Base-by-base conservation (phyloP, 306 rosid species). In the Cucurbita moschata region DNA sequence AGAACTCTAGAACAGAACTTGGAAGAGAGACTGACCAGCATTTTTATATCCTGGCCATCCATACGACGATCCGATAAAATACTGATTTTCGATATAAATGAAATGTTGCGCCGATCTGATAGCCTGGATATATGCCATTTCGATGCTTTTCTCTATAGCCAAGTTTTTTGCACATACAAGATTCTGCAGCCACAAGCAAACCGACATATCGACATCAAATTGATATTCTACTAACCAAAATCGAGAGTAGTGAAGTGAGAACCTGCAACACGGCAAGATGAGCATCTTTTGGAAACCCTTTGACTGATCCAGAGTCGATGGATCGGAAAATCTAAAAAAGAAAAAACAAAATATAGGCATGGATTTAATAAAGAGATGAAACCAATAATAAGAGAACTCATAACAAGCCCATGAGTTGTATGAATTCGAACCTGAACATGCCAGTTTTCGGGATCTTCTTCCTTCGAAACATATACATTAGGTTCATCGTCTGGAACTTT, bases 101-200 rank as follows among this genome's bases (percentile, higher is more conserved):
- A 86, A 91, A 78, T 88, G 96, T 72, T 91, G 99, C 76, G 99
- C 96, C 4, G 99, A 91, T 91, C 96, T 86, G 83, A 94, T 94
- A 4, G 99, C 97, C 80, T 91, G 92, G 76, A 94, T 89, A 82
- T 94, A 91, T 65, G 83, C 97, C 71, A 79, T 85, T 85, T 94
- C 97, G 76, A 94, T 94, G 87, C 99, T 94, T 83, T 86, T 91
- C 76, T 94, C 97, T 79, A 89, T 81, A 56, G 85, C 80, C 84
- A 87, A 77, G 79, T 75, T 57, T 82, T 94, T 94, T 14, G 96
- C 82, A 80, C 88, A 85, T n/a, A 81, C 80, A 78, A 94, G 96
- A 78, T 89, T 83, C 99, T 94, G 97, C 88, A 82, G 68, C 78
- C 47, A 79, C 77, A 82, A 59, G 59, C 35, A 77, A 62, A 39